Evolutionary conservation across 2,329 filamentous ascomycete genomes (phyloP).

Genomic region (Fusarium mundagurra): DNA sequence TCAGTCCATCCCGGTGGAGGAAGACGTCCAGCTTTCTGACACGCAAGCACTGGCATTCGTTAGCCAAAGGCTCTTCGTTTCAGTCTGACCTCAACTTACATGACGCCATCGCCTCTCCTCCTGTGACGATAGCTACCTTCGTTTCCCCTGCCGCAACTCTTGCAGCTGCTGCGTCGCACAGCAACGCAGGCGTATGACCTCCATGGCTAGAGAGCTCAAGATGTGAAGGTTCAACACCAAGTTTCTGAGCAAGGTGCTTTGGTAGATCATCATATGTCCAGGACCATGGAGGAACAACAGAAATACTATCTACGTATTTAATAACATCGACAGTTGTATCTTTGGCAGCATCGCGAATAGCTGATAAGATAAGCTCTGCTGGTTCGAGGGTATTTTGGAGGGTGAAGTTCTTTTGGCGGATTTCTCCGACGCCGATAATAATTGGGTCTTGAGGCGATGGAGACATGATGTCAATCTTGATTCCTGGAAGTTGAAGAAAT

Average conservation of each 20-base stretch:
- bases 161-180: constrained; percentile 71
- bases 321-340: constrained; percentile 51
- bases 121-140: constrained; percentile 67
- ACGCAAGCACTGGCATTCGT: constrained; percentile 44
- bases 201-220: constrained; percentile 66
- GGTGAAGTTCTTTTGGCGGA: constrained; percentile 64
- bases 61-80: accelerated
- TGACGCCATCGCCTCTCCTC: constrained; percentile 72
- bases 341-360: constrained; percentile 60
- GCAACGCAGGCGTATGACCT: constrained; percentile 68
- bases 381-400: constrained; percentile 65
- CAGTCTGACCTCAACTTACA: constrained; percentile 45
- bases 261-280: constrained; percentile 72
- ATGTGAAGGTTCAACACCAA: constrained; percentile 59
- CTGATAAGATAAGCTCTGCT: constrained; percentile 65
- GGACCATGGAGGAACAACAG: constrained; percentile 71
- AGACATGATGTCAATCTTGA: background rate
- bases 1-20: constrained; percentile 70
- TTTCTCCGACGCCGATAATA: constrained; percentile 70
- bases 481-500: background rate
- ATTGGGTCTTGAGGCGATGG: constrained; percentile 52
- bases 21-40: constrained; percentile 44
- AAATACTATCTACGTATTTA: constrained; percentile 62
- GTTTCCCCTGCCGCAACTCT: constrained; percentile 63
- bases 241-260: constrained; percentile 58